Conservation (phyloP, 805 yeast genomes). For the Nakazawaea sp. region DNA sequence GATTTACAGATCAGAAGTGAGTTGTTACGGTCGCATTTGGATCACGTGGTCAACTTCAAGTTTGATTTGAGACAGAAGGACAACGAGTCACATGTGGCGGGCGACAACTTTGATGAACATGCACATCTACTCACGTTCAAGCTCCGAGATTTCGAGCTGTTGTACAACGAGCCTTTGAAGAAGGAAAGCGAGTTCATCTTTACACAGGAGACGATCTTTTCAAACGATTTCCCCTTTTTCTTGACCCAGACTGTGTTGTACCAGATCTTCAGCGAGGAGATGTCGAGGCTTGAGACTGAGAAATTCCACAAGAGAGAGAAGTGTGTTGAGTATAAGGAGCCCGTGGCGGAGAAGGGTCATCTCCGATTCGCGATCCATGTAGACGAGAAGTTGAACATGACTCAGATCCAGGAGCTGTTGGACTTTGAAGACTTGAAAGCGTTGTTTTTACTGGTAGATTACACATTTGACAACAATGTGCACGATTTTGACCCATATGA, state of each 20-base stretch:
- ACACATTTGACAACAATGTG: no score
- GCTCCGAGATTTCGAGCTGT: constrained; percentile 18
- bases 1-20: constrained; percentile 38
- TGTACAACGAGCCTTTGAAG: constrained; percentile 19
- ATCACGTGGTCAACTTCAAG: constrained; percentile 14
- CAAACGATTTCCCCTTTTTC: constrained; percentile 45
- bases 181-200: constrained; percentile 25
- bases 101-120: constrained; percentile 11
- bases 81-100: constrained; percentile 4
- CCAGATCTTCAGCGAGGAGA: constrained; percentile 22
- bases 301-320: neutral
- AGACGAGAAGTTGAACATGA: neutral
- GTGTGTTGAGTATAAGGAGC: neutral
- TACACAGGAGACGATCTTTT: constrained; percentile 28
- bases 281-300: constrained; percentile 14
- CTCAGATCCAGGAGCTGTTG: neutral
- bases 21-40: constrained; percentile 19
- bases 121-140: constrained; percentile 16
- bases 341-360: neutral
- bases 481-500: neutral
- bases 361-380: neutral
- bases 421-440: neutral
- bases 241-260: constrained; percentile 32
- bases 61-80: constrained; percentile 15
- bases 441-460: no score